Conservation (phyloP, 768 basidiomycete genomes). For the Punctularia strigosozonata region DNA sequence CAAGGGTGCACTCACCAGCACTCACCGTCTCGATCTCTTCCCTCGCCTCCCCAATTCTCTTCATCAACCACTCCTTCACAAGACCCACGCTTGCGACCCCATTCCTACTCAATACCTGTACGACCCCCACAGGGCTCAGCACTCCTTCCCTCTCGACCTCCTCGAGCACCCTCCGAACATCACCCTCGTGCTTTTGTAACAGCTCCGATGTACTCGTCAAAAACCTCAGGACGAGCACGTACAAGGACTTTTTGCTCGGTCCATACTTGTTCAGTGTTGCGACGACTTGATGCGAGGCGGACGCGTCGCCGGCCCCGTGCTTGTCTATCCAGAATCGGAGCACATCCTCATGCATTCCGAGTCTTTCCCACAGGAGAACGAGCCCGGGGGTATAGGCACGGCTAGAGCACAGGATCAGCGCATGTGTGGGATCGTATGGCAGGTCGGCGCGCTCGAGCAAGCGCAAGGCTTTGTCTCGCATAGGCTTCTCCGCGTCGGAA, state of each 20-base stretch:
- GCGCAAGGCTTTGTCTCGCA: constrained; percentile 58
- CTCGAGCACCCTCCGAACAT: constrained; percentile 62
- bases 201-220: constrained; percentile 74
- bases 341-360: constrained; percentile 95
- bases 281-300: constrained; percentile 48
- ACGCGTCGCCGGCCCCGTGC: constrained; percentile 25
- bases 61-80: constrained; percentile 84
- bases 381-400: constrained; percentile 73
- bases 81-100: constrained; percentile 84
- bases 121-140: constrained; percentile 81
- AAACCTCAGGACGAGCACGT: constrained; percentile 81
- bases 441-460: constrained; percentile 48
- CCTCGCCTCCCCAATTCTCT: constrained; percentile 59
- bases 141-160: constrained; percentile 72
- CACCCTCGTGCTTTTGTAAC: constrained; percentile 55
- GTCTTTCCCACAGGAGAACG: constrained; percentile 82
- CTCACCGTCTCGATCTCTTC: constrained; percentile 74
- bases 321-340: constrained; percentile 87
- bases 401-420: constrained; percentile 89
- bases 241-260: constrained; percentile 54
- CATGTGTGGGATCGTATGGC: constrained; percentile 85
- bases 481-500: constrained; percentile 8
- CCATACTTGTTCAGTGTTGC: constrained; percentile 69
- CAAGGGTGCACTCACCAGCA: constrained; percentile 5
- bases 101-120: constrained; percentile 83